A percentile compares a stretch with the other conserved stretches of the same genome.
Conservation (phyloP, 108 stramenopile species). For the Fragilaria crotonensis region DNA sequence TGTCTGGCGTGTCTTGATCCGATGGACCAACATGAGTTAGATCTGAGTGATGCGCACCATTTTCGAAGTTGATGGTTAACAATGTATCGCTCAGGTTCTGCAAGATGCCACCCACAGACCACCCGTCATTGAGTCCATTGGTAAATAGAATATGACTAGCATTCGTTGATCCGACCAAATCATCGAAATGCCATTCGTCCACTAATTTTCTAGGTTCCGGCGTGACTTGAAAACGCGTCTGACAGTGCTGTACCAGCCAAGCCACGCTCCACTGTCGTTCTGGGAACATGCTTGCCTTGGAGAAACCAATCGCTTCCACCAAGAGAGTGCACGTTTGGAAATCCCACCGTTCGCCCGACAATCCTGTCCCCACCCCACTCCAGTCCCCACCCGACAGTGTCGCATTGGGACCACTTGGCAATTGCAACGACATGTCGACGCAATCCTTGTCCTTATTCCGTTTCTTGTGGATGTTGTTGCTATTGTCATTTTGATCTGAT, state of each 20-base stretch:
- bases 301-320: conserved; percentile 41
- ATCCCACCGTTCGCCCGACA: conserved; percentile 65
- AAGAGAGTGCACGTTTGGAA: conserved; percentile 54
- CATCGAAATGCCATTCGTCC: conserved; percentile 48
- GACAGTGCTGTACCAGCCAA: conserved; percentile 50
- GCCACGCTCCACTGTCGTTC: conserved; percentile 33
- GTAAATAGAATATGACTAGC: conserved; percentile 60
- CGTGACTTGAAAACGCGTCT: conserved; percentile 36
- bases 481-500: background rate
- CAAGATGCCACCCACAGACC: conserved; percentile 35
- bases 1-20: conserved; percentile 51
- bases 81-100: conserved; percentile 41
- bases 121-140: conserved; percentile 58
- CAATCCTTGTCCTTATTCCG: conserved; percentile 20
- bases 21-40: conserved; percentile 38
- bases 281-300: conserved; percentile 43
- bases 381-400: conserved; percentile 57
- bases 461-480: no score
- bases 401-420: conserved; percentile 53
- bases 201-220: conserved; percentile 44
- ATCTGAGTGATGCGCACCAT: conserved; percentile 76
- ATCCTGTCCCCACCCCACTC: conserved; percentile 58
- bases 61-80: conserved; percentile 55
- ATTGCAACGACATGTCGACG: conserved; percentile 50
- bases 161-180: conserved; percentile 18